These are phyloP conservation scores for Pezicula radicicola DNA, from an alignment of 2,329 filamentous ascomycete species.

Conservation along the genomic window DNA sequence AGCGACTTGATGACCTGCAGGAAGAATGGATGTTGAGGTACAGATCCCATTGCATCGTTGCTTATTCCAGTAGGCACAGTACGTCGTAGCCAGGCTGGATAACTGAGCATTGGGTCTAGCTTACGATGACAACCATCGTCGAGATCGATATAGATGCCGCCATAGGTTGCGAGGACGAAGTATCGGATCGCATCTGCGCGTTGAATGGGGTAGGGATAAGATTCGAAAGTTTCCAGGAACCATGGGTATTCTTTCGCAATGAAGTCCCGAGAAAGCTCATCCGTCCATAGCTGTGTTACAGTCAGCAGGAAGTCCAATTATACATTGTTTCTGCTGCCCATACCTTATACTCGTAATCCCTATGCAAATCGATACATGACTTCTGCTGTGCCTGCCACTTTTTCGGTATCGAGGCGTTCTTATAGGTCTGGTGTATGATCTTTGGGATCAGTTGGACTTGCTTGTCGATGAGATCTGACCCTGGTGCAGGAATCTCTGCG, in stretches of 20 bases:
- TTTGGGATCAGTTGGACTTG: slow-evolving; percentile 63
- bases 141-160: slow-evolving; percentile 78
- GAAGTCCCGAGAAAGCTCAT: slow-evolving; percentile 66
- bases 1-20: slow-evolving; percentile 64
- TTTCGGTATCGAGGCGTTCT: slow-evolving; percentile 63
- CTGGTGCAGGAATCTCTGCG: slow-evolving; percentile 63
- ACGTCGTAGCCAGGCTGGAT: slow-evolving; percentile 67
- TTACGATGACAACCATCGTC: slow-evolving; percentile 44
- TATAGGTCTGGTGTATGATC: slow-evolving; percentile 77
- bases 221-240: slow-evolving; percentile 73
- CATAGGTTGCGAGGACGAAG: slow-evolving; percentile 73
- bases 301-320: not conserved
- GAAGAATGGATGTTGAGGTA: slow-evolving; percentile 74
- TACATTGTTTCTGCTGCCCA: not conserved
- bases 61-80: slow-evolving; percentile 76
- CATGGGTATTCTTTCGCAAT: slow-evolving; percentile 72
- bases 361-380: slow-evolving; percentile 64
- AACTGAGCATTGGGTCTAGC: slow-evolving; percentile 61
- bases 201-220: slow-evolving; percentile 73
- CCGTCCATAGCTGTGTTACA: slow-evolving; percentile 66
- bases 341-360: slow-evolving; percentile 72
- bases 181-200: slow-evolving; percentile 77
- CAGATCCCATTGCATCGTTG: slow-evolving; percentile 76
- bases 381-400: slow-evolving; percentile 66
- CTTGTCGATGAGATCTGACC: slow-evolving; percentile 55